These are phyloP conservation scores for Candida quercuum DNA, from an alignment of 805 yeast species.

Conservation along the genomic window DNA sequence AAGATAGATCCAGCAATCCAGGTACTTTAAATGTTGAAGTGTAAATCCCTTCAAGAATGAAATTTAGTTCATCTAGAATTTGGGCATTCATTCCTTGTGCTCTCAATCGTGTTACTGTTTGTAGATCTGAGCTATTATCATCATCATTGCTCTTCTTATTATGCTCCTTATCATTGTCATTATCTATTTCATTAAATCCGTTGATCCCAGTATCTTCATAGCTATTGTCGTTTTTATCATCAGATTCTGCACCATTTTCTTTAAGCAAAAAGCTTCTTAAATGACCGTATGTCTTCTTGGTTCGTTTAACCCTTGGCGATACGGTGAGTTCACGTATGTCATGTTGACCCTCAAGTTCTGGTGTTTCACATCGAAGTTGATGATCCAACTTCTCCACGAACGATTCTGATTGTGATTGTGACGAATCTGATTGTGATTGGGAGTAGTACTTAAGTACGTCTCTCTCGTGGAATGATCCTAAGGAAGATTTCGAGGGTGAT, in stretches of 20 bases:
- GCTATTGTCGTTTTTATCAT: slow-evolving; percentile 9
- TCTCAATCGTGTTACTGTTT: slow-evolving; percentile 25
- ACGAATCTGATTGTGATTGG: slow-evolving; percentile 4
- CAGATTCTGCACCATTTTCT: slow-evolving; percentile 5
- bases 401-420: slow-evolving; percentile 6
- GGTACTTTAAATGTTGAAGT: slow-evolving; percentile 11
- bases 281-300: slow-evolving; percentile 24
- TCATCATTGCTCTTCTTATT: slow-evolving; percentile 5
- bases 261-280: slow-evolving; percentile 23
- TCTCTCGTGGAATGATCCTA: slow-evolving; percentile 3
- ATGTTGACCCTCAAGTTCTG: background rate
- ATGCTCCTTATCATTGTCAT: slow-evolving; percentile 7
- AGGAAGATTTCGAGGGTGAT: slow-evolving; percentile 6
- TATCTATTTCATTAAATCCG: slow-evolving; percentile 2
- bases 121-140: slow-evolving; percentile 7
- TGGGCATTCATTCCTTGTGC: slow-evolving; percentile 31
- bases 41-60: slow-evolving; percentile 22
- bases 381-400: too few species aligned
- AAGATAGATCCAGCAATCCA: slow-evolving; percentile 22
- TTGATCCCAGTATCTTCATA: slow-evolving; percentile 9
- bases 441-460: slow-evolving; percentile 13
- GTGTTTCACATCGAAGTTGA: too few species aligned
- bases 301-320: slow-evolving; percentile 9
- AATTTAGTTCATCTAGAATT: slow-evolving; percentile 31
- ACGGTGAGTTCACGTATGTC: slow-evolving; percentile 1